Percentiles rank a stretch among this genome's conserved stretches.
These are phyloP conservation scores for Phytopythium mirpurense DNA, from an alignment of 352 stramenopile species.

Conservation along the genomic window DNA sequence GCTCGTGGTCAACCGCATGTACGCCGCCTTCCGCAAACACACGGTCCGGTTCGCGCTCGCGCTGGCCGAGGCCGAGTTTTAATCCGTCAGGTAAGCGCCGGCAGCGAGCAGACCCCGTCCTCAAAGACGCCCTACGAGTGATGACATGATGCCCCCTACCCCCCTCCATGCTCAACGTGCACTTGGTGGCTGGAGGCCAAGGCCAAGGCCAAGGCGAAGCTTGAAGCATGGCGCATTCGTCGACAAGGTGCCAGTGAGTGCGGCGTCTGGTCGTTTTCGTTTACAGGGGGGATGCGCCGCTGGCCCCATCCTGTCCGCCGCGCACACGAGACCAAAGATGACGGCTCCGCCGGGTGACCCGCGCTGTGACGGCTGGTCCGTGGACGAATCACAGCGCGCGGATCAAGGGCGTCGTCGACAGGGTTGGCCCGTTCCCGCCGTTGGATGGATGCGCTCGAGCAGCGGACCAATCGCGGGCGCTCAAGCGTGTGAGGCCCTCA, in stretches of 20 bases:
- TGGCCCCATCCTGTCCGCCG: neutral
- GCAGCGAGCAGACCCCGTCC: too few relatives aligned
- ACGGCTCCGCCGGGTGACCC: neutral
- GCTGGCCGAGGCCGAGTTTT: conserved; percentile 76
- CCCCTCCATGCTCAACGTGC: too few relatives aligned
- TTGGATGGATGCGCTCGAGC: conserved; percentile 8
- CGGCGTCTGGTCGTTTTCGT: conserved; percentile 2
- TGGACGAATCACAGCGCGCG: conserved; percentile 5
- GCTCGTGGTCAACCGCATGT: conserved; percentile 76
- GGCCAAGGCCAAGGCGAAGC: too few relatives aligned
- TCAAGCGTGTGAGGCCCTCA: neutral
- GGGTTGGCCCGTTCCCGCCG: conserved; percentile 1
- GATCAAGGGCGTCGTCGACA: conserved; percentile 1
- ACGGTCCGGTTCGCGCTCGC: conserved; percentile 73
- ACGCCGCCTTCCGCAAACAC: conserved; percentile 67
- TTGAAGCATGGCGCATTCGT: conserved; percentile 5
- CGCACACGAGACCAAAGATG: conserved; percentile 2
- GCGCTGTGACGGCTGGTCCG: conserved; percentile 1
- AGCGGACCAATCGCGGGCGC: conserved; percentile 1
- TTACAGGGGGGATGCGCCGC: conserved; percentile 6
- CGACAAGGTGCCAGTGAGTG: conserved; percentile 2
- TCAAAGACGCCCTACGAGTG: too few relatives aligned
- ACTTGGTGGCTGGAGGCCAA: too few relatives aligned
- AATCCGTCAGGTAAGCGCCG: too few relatives aligned
- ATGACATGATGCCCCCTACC: too few relatives aligned